Evolutionary conservation across 1,284 basidiomycete species (phyloP), one percentile per base, ranked within the genome.

Genomic region (Sutorius eximius): DNA sequence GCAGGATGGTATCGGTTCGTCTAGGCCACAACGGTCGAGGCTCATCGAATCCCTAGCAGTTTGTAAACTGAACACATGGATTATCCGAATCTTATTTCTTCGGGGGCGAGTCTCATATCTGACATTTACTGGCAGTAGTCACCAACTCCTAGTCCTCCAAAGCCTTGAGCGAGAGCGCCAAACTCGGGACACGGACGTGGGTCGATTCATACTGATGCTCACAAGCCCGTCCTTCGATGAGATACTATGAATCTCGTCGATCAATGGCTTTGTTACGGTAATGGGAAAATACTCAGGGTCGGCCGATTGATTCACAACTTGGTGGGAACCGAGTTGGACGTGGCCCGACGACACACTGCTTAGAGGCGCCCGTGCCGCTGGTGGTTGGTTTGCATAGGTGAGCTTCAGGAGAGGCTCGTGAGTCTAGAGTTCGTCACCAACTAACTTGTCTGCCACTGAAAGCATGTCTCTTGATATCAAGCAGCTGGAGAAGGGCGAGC

Each of bases 401-500:
- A 27, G 6, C 24, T 27, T 5, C 24, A 20, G 40, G 20, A 5
- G 30, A 30, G 37, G 49, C 46, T 33, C 13, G 52, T 62, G 36
- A 49, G 63, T 46, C 41, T 16, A 38, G 12, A 20, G 38, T 44
- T 36, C 30, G 5, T 48, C 37, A 29, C 11, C 13, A 43, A 45
- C 40, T 50, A 16, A 61, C 47, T 10, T 27, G 10, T 10, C 22
- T 40, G 36, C 38, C 30, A 30, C n/a, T 33, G 20, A 44, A 51
- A 49, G 45, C 36, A 59, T 58, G 59, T 49, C 62, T 52, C 45
- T 43, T 29, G 46, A 44, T 48, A 46, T 41, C 34, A 63, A 57
- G 22, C 57, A 50, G 22, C 48, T 46, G 42, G 56, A 60, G 42
- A 62, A 66, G 41, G 66, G 57, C 37, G 64, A 53, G 32, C 51